A percentile compares a stretch with the other conserved stretches of the same genome.
These are phyloP conservation scores for Amauroascus verrucosus DNA, from an alignment of 2,329 filamentous ascomycete species.

Conservation along the genomic window DNA sequence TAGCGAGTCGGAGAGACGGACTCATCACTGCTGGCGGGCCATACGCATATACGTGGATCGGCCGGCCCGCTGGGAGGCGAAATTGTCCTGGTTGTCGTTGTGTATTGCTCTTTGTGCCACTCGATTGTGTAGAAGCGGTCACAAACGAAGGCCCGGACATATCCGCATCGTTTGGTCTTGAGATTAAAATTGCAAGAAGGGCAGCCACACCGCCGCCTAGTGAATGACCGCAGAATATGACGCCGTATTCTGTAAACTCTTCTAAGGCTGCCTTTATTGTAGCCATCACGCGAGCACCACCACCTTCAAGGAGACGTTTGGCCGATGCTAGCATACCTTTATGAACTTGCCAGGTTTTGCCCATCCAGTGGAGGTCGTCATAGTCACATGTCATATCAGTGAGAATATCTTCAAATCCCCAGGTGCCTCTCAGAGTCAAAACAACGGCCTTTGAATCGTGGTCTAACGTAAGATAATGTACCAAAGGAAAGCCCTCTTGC, in stretches of 20 bases:
- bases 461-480: constrained; percentile 63
- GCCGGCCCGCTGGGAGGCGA: constrained; percentile 54
- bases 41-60: constrained; percentile 71
- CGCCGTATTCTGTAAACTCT: constrained; percentile 57
- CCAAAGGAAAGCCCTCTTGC: constrained; percentile 56
- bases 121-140: constrained; percentile 39
- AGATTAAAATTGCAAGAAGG: constrained; percentile 59
- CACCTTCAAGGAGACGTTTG: constrained; percentile 55
- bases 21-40: constrained; percentile 66
- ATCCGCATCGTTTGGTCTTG: constrained; percentile 45
- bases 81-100: constrained; percentile 26
- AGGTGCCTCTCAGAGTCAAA: constrained; percentile 59
- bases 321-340: constrained; percentile 66
- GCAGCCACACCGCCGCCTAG: constrained; percentile 61
- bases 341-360: constrained; percentile 57
- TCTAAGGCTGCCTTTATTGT: constrained; percentile 56
- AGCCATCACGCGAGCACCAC: constrained; percentile 55
- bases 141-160: constrained; percentile 49
- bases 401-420: constrained; percentile 63
- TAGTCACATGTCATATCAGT: constrained; percentile 68
- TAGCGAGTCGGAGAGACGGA: constrained; percentile 56
- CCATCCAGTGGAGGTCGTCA: constrained; percentile 47
- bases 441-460: constrained; percentile 62
- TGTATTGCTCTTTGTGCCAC: neutral
- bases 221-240: constrained; percentile 60